A percentile compares a stretch with the other conserved stretches of the same genome.
These are phyloP conservation scores for Nothophytophthora sp. DNA, from an alignment of 352 stramenopile species.

Conservation along the genomic window DNA sequence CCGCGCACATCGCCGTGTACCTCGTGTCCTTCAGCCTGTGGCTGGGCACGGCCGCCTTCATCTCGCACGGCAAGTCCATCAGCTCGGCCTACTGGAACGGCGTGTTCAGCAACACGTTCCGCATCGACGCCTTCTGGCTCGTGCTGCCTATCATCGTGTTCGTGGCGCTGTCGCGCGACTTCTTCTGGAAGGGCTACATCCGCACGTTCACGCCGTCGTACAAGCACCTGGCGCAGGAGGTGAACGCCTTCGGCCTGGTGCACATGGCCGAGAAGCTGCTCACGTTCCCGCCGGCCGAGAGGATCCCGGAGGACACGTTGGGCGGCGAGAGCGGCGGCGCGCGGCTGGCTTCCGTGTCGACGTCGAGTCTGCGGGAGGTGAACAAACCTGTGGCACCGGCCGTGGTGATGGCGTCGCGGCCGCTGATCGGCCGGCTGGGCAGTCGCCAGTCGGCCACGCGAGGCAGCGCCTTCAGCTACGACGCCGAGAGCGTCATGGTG, in stretches of 20 bases:
- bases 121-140: conserved; percentile 73
- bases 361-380: conserved; percentile 28
- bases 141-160: conserved; percentile 74
- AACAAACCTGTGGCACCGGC: conserved; percentile 29
- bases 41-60: conserved; percentile 71
- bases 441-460: conserved; percentile 43
- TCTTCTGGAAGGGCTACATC: conserved; percentile 84
- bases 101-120: conserved; percentile 76
- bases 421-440: conserved; percentile 24
- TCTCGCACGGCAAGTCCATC: conserved; percentile 70
- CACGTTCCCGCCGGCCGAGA: conserved; percentile 76
- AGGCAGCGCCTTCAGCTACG: conserved; percentile 88
- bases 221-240: conserved; percentile 86
- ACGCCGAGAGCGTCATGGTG: conserved; percentile 89
- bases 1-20: conserved; percentile 73
- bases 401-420: conserved; percentile 30
- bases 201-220: conserved; percentile 83
- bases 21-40: conserved; percentile 66
- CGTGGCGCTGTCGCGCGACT: conserved; percentile 69
- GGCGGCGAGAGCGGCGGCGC: conserved; percentile 29
- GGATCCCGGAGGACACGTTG: conserved; percentile 52
- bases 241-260: conserved; percentile 62
- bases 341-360: conserved; percentile 17
- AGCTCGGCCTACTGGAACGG: conserved; percentile 86
- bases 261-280: conserved; percentile 72